A percentile compares a stretch with the other conserved stretches of the same genome.
Conservation (phyloP, 208 protist genomes). For the Leishmania aethiopica region DNA sequence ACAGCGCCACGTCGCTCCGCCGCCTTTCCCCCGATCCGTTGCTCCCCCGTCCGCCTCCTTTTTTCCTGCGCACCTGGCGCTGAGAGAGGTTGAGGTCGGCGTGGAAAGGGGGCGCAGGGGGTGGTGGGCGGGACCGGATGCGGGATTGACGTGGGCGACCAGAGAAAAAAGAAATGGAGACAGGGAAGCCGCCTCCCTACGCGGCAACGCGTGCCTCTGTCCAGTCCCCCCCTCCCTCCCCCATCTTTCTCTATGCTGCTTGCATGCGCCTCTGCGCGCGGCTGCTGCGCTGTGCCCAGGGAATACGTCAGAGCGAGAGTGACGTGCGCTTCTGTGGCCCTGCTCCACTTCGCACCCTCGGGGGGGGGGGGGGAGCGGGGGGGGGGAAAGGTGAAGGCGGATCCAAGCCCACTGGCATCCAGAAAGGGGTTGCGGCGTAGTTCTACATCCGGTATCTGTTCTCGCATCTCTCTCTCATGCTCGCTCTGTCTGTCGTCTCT, state of each 20-base stretch:
- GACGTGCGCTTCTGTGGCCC: background rate
- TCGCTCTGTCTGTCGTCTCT: background rate
- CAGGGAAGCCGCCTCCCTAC: background rate
- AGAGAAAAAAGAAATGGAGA: background rate
- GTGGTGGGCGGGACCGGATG: no score
- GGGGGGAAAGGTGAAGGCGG: background rate
- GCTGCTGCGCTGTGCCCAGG: background rate
- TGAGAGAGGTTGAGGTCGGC: background rate
- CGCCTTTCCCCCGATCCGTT: no score
- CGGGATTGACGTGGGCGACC: background rate
- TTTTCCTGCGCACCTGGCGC: background rate
- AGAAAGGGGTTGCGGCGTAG: no score
- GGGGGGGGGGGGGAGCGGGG: background rate
- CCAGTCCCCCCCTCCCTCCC: background rate
- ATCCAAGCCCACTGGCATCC: background rate
- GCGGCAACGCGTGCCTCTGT: background rate
- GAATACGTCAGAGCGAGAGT: background rate
- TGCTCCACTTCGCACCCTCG: background rate
- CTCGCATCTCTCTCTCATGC: background rate
- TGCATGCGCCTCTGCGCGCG: background rate
- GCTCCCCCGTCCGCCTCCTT: no score
- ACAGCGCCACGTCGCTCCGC: background rate
- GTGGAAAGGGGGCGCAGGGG: background rate
- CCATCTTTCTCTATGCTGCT: background rate
- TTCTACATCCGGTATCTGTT: background rate